phyloP scores from a whole-genome alignment of 805 yeast species.

The Sungouiozyma ichnusensis region DNA sequence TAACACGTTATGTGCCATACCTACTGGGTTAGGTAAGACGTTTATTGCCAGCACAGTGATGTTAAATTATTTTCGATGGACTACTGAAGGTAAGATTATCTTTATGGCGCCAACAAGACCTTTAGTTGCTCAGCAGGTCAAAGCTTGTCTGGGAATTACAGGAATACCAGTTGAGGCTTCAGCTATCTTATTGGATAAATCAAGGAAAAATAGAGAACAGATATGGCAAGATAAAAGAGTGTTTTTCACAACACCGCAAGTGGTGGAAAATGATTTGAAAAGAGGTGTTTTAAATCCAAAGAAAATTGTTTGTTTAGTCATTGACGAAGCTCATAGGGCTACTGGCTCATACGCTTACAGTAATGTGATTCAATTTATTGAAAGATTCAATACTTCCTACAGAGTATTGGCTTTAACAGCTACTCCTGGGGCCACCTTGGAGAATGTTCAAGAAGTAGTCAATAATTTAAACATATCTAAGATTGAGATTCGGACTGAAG shows the following conservation, averaged over 20 bases:
- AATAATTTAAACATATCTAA: constrained; percentile 61
- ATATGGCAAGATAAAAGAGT: constrained; percentile 75
- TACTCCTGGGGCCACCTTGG: constrained; percentile 84
- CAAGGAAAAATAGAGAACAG: constrained; percentile 51
- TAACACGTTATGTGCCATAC: constrained; percentile 80
- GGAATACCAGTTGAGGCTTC: constrained; percentile 72
- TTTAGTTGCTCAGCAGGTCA: constrained; percentile 89
- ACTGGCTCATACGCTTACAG: constrained; percentile 84
- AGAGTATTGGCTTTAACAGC: constrained; percentile 86
- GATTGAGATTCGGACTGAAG: constrained; percentile 80
- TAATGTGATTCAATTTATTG: constrained; percentile 61
- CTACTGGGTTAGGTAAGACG: constrained; percentile 96
- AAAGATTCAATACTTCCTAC: constrained; percentile 52
- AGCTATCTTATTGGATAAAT: constrained; percentile 60
- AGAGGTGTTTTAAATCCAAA: constrained; percentile 70
- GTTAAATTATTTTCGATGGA: constrained; percentile 85
- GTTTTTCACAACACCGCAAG: constrained; percentile 93
- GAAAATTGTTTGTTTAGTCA: constrained; percentile 60
- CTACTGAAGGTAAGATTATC: constrained; percentile 62
- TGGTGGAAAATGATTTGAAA: constrained; percentile 79
- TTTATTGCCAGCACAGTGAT: constrained; percentile 91
- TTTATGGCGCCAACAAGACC: constrained; percentile 98
- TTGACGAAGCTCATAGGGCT: constrained; percentile 95
- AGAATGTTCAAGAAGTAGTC: constrained; percentile 79
- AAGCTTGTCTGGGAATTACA: constrained; percentile 79